Evolutionary conservation across 2,329 filamentous ascomycete genomes (phyloP), one percentile per base, ranked within the genome.

Genomic region (Dryadomyces quercivorus): DNA sequence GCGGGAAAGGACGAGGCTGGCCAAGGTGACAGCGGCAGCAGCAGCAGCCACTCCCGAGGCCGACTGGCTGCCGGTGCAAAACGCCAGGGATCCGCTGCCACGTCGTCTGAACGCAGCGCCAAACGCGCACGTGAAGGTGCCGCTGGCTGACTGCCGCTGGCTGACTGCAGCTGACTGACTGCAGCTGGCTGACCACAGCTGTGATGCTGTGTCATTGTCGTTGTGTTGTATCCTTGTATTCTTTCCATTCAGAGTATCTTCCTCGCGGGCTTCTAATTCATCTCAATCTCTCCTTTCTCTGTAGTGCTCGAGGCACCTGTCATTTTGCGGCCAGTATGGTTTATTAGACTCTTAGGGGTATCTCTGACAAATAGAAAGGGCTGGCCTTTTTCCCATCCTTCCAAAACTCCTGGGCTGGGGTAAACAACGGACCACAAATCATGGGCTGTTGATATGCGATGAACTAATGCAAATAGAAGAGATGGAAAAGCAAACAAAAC

Each of bases 91-190:
- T 55, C 57, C 4, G 38, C 40, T 22, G 22, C 53, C 10, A 22
- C 38, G 34, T 43, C 51, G 15, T 52, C 49, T 1, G 57, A 57
- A 15, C 48, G 55, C 16, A 15, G 34, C 5, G 34, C 51, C 20
- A 59, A 59, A 42, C 50, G 55, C 22, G 42, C 48, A 22, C 51
- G 53, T 9, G 38, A 51, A 12, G 44, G 20, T 3, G 50, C 38
- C 6, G 38, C 18, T 9, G n/a, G 36, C 4, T 20, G 43, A 45
- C 16, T 31, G 26, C 26, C 4, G 26, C 26, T 31, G n/a, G n/a
- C n/a, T n/a, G n/a, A n/a, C n/a, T 3, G 50, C 38, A 3, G 38
- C 18, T 9, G n/a, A n/a, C 4, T 20, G 43, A 45, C 16, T 31
- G 26, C 26, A 31, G 26, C 26, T 31, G n/a, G n/a, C n/a, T n/a